Base-by-base conservation (phyloP, 2,329 filamentous ascomycete genomes). In the Grosmannia huntii region DNA sequence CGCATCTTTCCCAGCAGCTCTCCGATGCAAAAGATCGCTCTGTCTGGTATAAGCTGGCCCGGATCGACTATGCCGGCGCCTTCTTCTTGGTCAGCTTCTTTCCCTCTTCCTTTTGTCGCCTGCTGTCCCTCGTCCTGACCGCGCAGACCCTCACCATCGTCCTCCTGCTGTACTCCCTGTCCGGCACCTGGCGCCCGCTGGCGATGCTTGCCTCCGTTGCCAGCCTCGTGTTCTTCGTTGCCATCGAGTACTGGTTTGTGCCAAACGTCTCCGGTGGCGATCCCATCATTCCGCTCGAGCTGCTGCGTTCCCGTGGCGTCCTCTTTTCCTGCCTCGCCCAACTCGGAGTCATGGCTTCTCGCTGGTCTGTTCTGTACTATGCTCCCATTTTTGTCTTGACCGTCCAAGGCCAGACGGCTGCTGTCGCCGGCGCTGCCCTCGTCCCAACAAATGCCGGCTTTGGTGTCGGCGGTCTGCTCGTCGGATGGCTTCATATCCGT, bases 391-490 rank as follows among this genome's bases (percentile, higher is more conserved):
- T 89, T 65, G 86, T 88, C 38, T 82, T 94, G 59, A 86, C 87
- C 4, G 85, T 94, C 1, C 82, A 85, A 2, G 81, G 81, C 58
- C 86, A 86, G 73, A 72, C 78, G 0, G 85, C 87, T 0, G 85
- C 87, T 1, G 74, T 81, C 1, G 86, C 88, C 2, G 90, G 89
- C 3, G 79, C 86, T 4, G 85, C 92, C 41, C 78, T 95, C 7
- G 81, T 95, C 53, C 89, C 90, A 0, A 94, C 89, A 0, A 95
- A 95, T 69, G 68, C 82, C 6, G 90, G 89, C 1, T 95, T 95
- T 65, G 89, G 84, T 0, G 64, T 80, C 2, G 90, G 89, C 27
- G 87, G 89, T 0, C 71, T 95, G 0, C 63, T 89, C 5, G 85
- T 86, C 16, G 90, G 90, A 10, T 82, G 80, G 70, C 72, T 94